Evolutionary conservation across 257 asterid genomes (phyloP), one percentile per base, ranked within the genome.

Genomic region (Plectranthus barbatus): DNA sequence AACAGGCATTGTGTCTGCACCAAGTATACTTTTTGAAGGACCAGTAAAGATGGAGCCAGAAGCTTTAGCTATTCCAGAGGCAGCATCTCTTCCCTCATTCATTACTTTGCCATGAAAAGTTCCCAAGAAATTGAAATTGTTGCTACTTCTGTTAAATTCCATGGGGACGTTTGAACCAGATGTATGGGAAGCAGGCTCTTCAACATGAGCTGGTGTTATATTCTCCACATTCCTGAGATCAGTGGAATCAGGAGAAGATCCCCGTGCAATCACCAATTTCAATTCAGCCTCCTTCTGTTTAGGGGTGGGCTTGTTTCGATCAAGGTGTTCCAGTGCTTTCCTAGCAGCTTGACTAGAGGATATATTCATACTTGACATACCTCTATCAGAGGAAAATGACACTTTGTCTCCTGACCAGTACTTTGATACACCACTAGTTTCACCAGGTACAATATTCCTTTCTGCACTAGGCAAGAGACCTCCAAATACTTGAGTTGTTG

Each of bases 201-300:
- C 81, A 52, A 69, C 50, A 64, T 55, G 69, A 26, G 62, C 29
- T 19, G 74, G 56, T 56, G 71, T 62, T 59, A 11, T 29, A 68
- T 71, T 81, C 61, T 70, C 81, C 60, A 63, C 79, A 11, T 56
- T 74, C 55, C 24, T 33, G 57, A 64, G 63, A 45, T 64, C 75
- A 66, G 67, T 66, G 34, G 71, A 68, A 47, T 60, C 82, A 45
- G 83, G 49, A 52, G 79, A 55, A 64, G 84, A 57, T 64, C 72
- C 82, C 90, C 88, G 81, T 49, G 76, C 69, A 37, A 82, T 77
- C 11, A 80, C 95, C 62, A 82, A 72, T 71, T 69, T 76, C 69
- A 81, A 31, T 79, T 93, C 99, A 50, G 81, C 87, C 72, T 80
- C 95, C 76, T 72, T 87, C 50, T 85, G 85, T 76, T 79, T 79